A percentile compares a stretch with the other conserved stretches of the same genome.
Evolutionary conservation across 306 rosid genomes (phyloP).

Genomic region (Rosa chinensis): DNA sequence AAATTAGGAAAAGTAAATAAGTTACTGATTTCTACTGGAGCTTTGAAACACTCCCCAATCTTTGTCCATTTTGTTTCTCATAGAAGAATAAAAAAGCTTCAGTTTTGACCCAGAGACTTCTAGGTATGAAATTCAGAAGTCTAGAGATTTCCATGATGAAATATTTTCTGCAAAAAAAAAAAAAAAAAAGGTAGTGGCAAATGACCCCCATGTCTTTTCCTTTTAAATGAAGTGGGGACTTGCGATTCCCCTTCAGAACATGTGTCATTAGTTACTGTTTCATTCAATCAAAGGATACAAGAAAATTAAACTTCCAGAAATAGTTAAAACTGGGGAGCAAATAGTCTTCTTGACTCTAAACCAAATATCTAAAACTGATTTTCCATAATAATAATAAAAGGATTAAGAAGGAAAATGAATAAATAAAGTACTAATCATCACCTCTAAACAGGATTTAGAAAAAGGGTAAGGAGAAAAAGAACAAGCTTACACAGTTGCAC

Average conservation of each 20-base stretch:
- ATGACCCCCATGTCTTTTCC: neutral
- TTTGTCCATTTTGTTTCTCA: neutral
- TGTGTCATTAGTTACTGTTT: neutral
- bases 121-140: neutral
- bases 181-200: neutral
- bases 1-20: neutral
- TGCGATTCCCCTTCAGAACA: neutral
- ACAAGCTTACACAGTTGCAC: neutral
- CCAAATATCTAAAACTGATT: neutral
- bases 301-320: neutral
- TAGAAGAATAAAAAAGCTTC: neutral
- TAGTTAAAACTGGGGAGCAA: neutral
- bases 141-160: neutral
- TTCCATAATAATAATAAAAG: neutral
- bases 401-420: neutral
- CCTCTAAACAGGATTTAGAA: neutral
- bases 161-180: neutral
- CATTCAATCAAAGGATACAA: neutral
- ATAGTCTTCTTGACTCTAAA: neutral
- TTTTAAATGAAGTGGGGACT: neutral
- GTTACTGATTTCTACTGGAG: neutral
- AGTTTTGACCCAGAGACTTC: neutral
- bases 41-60: neutral
- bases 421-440: neutral
- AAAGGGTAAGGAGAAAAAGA: neutral